Evolutionary conservation across 768 basidiomycete genomes (phyloP), one percentile per base, ranked within the genome.

Genomic region (Boletus sp.): DNA sequence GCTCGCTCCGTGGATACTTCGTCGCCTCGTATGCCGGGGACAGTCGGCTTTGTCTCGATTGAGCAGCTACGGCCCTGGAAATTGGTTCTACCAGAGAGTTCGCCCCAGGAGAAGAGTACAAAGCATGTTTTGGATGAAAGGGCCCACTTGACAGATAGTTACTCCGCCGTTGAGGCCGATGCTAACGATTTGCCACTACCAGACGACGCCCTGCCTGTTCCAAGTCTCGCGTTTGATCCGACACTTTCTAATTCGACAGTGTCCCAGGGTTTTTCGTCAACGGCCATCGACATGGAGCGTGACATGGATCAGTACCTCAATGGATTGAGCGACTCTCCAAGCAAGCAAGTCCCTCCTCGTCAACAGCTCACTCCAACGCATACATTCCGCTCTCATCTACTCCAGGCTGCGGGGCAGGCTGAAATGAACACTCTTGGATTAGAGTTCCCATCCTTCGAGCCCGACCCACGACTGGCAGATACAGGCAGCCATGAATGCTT

Each of bases 241-340:
- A 36, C 32, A 1, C 36, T 9, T 10, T 57, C 62, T 7, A 15
- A 17, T 37, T 40, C 57, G 20, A 24, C 42, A 2, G 30, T 17
- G 0, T 29, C 54, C n/a, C 61, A 48, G 17, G 46, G 39, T 7
- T 4, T 18, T 7, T 32, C 54, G n/a, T 50, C 42, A 9, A 17
- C 56, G 30, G 47, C 18, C n/a, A 52, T 58, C 7, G 68, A 64
- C 28, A n/a, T 40, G 30, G 64, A 59, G 18, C 53, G 49, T 8
- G 70, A 70, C 29, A 70, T 72, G 63, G 47, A 69, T 30, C 60
- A 56, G 44, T 71, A 64, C 39, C 59, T 72, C 24, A 67, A 70
- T 36, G 72, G 65, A 28, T 35, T 72, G 12, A 37, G 54, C 15
- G 64, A 64, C 42, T 64, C 70, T 24, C 70, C 62, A 17, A 45